A percentile compares a stretch with the other conserved stretches of the same genome.
These are phyloP conservation scores for Coemansia sp. DNA, from an alignment of 192 early-diverging fungal genomes.

Conservation along the genomic window DNA sequence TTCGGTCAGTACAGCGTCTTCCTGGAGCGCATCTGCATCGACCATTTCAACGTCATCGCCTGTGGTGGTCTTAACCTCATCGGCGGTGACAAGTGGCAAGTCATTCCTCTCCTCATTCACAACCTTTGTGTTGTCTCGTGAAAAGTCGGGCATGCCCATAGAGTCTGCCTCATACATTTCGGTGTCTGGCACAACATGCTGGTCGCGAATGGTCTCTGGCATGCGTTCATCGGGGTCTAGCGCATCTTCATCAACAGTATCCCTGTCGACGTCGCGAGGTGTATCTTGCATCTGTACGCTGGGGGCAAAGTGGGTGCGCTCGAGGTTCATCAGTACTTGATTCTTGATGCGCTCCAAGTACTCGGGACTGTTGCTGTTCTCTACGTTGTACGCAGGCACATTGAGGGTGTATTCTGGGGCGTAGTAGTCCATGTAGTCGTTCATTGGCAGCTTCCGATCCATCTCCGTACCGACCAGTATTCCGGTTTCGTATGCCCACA, in stretches of 20 bases:
- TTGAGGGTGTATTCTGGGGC: constrained; percentile 90
- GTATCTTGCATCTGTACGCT: constrained; percentile 60
- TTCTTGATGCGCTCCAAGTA: constrained; percentile 75
- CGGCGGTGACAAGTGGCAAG: not conserved
- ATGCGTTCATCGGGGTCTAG: constrained; percentile 56
- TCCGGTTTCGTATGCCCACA: constrained; percentile 95
- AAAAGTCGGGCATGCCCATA: constrained; percentile 34
- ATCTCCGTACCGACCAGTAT: constrained; percentile 76
- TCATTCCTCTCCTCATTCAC: constrained; percentile 49
- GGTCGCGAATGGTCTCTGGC: constrained; percentile 45
- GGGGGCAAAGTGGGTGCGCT: constrained; percentile 65
- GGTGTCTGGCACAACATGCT: constrained; percentile 53
- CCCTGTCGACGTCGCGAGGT: constrained; percentile 47
- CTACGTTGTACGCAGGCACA: constrained; percentile 82
- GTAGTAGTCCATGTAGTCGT: constrained; percentile 92
- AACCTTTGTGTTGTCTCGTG: constrained; percentile 43
- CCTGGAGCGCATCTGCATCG: constrained; percentile 8
- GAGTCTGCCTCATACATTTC: constrained; percentile 58
- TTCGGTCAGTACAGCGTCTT: not conserved
- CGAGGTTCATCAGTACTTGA: constrained; percentile 64
- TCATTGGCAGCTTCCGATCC: constrained; percentile 77
- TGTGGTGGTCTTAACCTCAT: not conserved
- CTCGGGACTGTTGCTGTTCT: constrained; percentile 84
- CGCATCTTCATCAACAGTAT: constrained; percentile 46
- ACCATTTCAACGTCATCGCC: constrained; percentile 33